phyloP scores from a whole-genome alignment of 2,329 filamentous ascomycete genomes.

The Colletotrichum liaoningense region DNA sequence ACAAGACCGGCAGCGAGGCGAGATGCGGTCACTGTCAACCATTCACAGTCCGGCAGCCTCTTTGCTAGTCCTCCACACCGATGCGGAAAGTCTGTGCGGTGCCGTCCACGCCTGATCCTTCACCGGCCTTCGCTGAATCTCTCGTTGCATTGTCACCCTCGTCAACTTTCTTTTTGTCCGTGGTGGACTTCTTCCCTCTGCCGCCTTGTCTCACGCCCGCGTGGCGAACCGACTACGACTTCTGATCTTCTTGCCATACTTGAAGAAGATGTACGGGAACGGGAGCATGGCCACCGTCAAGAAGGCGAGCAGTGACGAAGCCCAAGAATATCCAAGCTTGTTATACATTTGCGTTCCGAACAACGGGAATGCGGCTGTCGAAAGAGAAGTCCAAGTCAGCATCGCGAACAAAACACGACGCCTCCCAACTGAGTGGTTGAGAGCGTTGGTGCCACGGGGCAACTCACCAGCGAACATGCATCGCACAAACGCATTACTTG shows the following conservation, averaged over 20 bases:
- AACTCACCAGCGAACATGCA: slow-evolving; percentile 77
- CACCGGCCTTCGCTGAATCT: slow-evolving; percentile 2
- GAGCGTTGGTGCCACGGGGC: slow-evolving; percentile 25
- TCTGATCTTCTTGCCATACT: slow-evolving; percentile 68
- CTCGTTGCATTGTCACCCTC: slow-evolving; percentile 16
- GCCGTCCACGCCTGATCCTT: slow-evolving; percentile 16
- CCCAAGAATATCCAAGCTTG: slow-evolving; percentile 77
- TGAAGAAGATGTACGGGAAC: slow-evolving; percentile 73
- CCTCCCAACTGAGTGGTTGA: slow-evolving; percentile 39
- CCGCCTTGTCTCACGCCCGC: slow-evolving; percentile 33
- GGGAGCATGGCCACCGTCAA: slow-evolving; percentile 71
- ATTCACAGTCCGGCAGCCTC: background rate
- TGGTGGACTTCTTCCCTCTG: background rate
- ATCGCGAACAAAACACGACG: slow-evolving; percentile 10
- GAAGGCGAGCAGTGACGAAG: slow-evolving; percentile 70
- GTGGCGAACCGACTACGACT: slow-evolving; percentile 64
- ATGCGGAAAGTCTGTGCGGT: slow-evolving; percentile 25
- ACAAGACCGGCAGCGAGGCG: slow-evolving; percentile 3
- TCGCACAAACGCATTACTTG: slow-evolving; percentile 84
- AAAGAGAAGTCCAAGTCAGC: slow-evolving; percentile 16
- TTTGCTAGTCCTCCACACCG: slow-evolving; percentile 13
- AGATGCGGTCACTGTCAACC: slow-evolving; percentile 8
- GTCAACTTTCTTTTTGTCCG: background rate
- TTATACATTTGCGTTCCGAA: slow-evolving; percentile 82
- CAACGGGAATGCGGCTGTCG: slow-evolving; percentile 76